These are phyloP conservation scores for Fusarium sp. DNA, from an alignment of 2,329 filamentous ascomycete species.

Conservation along the genomic window DNA sequence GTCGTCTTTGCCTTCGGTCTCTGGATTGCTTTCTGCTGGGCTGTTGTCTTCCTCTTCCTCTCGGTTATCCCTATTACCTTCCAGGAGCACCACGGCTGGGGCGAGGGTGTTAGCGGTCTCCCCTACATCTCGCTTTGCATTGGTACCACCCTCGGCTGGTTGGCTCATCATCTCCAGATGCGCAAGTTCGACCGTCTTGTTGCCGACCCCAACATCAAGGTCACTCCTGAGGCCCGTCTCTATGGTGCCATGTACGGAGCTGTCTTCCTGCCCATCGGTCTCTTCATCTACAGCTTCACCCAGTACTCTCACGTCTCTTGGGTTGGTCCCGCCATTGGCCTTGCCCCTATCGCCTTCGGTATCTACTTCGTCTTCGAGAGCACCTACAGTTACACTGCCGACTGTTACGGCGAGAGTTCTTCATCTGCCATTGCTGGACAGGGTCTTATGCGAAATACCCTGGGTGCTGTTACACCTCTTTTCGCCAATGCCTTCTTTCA, in stretches of 20 bases:
- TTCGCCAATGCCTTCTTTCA: slow-evolving; percentile 43
- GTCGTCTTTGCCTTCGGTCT: slow-evolving; percentile 44
- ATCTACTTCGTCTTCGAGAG: slow-evolving; percentile 43
- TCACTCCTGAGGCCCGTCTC: slow-evolving; percentile 40
- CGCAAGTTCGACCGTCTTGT: slow-evolving; percentile 41
- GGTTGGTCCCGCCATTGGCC: slow-evolving; percentile 35
- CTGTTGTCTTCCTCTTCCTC: slow-evolving; percentile 43
- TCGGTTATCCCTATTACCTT: slow-evolving; percentile 43
- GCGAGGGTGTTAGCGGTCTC: slow-evolving; percentile 35
- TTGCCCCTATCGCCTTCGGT: slow-evolving; percentile 40
- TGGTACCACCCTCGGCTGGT: slow-evolving; percentile 39
- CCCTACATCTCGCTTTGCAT: slow-evolving; percentile 40
- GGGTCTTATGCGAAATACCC: slow-evolving; percentile 40
- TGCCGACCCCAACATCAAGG: slow-evolving; percentile 33
- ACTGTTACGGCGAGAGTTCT: slow-evolving; percentile 40
- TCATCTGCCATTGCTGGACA: slow-evolving; percentile 41
- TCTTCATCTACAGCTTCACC: slow-evolving; percentile 44
- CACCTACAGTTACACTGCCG: slow-evolving; percentile 42
- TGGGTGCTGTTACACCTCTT: slow-evolving; percentile 39
- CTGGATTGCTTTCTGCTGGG: slow-evolving; percentile 46
- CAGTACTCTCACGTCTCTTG: slow-evolving; percentile 37
- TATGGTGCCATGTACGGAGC: slow-evolving; percentile 43
- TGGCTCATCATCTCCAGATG: slow-evolving; percentile 41
- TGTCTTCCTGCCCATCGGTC: slow-evolving; percentile 38
- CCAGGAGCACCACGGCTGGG: slow-evolving; percentile 39